Evolutionary conservation across 371 early-diverging fungal genomes (phyloP).

Genomic region (Rhizomucor miehei): DNA sequence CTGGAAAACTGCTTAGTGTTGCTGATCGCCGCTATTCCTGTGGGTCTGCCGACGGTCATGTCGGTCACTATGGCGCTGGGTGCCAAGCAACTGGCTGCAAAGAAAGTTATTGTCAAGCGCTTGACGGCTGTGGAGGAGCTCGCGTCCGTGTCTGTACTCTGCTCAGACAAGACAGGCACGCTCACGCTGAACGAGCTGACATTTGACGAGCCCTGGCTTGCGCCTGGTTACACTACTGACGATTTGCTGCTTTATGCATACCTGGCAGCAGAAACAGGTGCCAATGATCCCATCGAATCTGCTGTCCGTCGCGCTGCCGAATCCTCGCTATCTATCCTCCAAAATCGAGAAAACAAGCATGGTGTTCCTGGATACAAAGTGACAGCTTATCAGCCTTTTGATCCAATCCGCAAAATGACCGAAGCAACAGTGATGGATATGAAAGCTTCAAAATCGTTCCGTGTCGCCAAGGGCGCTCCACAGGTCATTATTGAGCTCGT

Average conservation of each 20-base stretch:
- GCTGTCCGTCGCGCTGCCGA: slow-evolving; percentile 91
- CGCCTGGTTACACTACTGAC: slow-evolving; percentile 66
- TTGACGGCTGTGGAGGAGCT: slow-evolving; percentile 93
- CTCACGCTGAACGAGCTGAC: slow-evolving; percentile 89
- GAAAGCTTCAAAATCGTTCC: slow-evolving; percentile 69
- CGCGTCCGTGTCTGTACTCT: slow-evolving; percentile 90
- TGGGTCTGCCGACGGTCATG: slow-evolving; percentile 93
- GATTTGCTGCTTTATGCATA: slow-evolving; percentile 87
- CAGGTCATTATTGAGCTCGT: slow-evolving; percentile 85
- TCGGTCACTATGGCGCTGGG: slow-evolving; percentile 96
- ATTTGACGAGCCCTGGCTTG: slow-evolving; percentile 85
- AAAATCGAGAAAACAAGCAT: slow-evolving; percentile 71
- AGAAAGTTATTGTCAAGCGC: slow-evolving; percentile 93
- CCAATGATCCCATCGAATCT: slow-evolving; percentile 91
- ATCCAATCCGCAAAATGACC: slow-evolving; percentile 89
- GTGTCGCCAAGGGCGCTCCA: slow-evolving; percentile 93
- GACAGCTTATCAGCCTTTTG: slow-evolving; percentile 87
- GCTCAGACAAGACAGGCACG: slow-evolving; percentile 97
- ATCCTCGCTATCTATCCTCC: slow-evolving; percentile 81
- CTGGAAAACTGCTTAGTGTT: slow-evolving; percentile 75
- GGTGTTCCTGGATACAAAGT: slow-evolving; percentile 83
- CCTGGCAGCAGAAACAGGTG: slow-evolving; percentile 87
- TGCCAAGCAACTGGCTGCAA: slow-evolving; percentile 83
- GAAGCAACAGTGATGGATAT: slow-evolving; percentile 73
- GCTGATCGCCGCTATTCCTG: slow-evolving; percentile 92